A percentile compares a stretch with the other conserved stretches of the same genome.
These are phyloP conservation scores for Talaromyces liani DNA, from an alignment of 495 filamentous ascomycete genomes.

Conservation along the genomic window DNA sequence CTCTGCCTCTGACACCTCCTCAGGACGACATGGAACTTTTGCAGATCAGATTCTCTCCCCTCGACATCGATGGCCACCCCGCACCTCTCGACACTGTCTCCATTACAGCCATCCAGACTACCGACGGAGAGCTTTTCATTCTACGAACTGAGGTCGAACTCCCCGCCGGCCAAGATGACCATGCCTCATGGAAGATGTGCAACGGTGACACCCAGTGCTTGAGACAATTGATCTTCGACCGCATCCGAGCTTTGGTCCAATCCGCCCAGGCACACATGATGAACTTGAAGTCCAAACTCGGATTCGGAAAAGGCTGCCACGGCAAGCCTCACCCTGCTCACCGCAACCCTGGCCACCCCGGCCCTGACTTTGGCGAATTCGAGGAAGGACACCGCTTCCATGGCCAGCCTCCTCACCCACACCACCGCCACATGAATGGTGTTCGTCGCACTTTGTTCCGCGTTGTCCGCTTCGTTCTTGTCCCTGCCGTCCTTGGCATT, in stretches of 20 bases:
- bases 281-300: slow-evolving; percentile 20
- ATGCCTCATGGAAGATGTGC: slow-evolving; percentile 34
- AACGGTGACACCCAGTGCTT: slow-evolving; percentile 34
- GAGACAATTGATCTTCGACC: slow-evolving; percentile 27
- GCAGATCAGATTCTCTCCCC: slow-evolving; percentile 37
- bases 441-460: slow-evolving; percentile 37
- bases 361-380: not conserved
- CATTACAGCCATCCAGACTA: slow-evolving; percentile 33
- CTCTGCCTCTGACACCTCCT: slow-evolving; percentile 25
- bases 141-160: slow-evolving; percentile 30
- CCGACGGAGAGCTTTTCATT: slow-evolving; percentile 29
- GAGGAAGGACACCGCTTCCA: slow-evolving; percentile 14
- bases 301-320: slow-evolving; percentile 23
- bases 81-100: slow-evolving; percentile 42
- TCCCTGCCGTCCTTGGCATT: slow-evolving; percentile 40
- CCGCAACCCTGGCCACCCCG: slow-evolving; percentile 12
- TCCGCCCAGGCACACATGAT: slow-evolving; percentile 33
- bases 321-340: slow-evolving; percentile 15
- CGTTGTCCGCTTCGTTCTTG: slow-evolving; percentile 41
- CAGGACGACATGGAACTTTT: slow-evolving; percentile 26
- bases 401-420: slow-evolving; percentile 17
- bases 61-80: slow-evolving; percentile 42
- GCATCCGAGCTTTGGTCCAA: slow-evolving; percentile 30
- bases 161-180: slow-evolving; percentile 20
- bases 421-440: slow-evolving; percentile 25